Base-by-base conservation (phyloP, 768 basidiomycete species). In the Lepiota subincarnata region DNA sequence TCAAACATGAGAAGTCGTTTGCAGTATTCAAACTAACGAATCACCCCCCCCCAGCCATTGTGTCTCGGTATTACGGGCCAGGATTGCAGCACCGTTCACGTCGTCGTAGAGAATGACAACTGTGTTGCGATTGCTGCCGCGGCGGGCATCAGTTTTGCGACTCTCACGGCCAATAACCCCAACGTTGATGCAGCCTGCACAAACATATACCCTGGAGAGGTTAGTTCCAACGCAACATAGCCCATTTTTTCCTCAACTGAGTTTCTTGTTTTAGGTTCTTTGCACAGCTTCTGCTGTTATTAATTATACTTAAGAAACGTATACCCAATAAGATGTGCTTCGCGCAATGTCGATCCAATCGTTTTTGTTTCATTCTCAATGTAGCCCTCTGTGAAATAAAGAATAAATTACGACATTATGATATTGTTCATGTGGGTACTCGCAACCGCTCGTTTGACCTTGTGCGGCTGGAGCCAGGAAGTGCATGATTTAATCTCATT, bases 161-260 rank as follows among this genome's bases (percentile, higher is more conserved):
- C 77, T 19, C 69, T 89, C 19, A 63, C 73, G 55, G 61, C 71
- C 37, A 87, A 88, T 72, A 89, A 89, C 70, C 85, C 81, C 3
- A 83, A 87, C 61, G 64, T 88, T 51, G 68, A 82, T 64, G 51
- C 57, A 7, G 59, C 31, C 6, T 84, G 83, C 68, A 65, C 64
- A 31, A 84, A 84, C 68, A 73, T 87, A 49, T 81, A 81, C 66
- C 64, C 76, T 52, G 76, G 72, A 45, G 83, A 87, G 76, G 86
- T 86, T 46, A 58, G 58, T 60, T 19, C 20, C 4, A 42, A 39
- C 31, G 8, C 34, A 12, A 16, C 35, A 18, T 26, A 24, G 18
- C 16, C 35, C 18, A 19, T 18, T 47, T 35, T 8, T 16, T 7
- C 31, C 8, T 8, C 3, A 11, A 31, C 45, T 47, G 31, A 47